Evolutionary conservation across 1,284 basidiomycete species (phyloP).

Genomic region (Mycosarcoma maydis): DNA sequence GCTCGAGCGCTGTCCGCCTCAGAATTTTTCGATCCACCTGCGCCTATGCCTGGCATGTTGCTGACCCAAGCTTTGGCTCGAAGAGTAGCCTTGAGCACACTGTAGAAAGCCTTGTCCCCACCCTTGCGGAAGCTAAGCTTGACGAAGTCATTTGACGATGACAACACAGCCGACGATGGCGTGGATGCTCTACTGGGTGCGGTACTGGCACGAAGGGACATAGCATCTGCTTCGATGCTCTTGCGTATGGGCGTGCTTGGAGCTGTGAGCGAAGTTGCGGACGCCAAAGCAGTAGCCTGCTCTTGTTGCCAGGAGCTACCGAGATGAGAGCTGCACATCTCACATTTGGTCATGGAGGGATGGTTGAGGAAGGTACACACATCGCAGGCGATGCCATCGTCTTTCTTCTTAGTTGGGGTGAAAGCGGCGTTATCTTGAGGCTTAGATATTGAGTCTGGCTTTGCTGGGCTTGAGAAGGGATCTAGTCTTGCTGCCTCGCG

Average conservation of each 20-base stretch:
- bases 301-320: conserved; percentile 48
- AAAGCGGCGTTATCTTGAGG: not conserved
- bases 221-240: conserved; percentile 35
- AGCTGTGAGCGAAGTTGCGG: conserved; percentile 14
- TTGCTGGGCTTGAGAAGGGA: conserved; percentile 14
- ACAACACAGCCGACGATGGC: conserved; percentile 72
- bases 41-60: not conserved
- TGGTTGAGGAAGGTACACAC: conserved; percentile 94
- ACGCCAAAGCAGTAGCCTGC: conserved; percentile 37
- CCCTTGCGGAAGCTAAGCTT: conserved; percentile 86
- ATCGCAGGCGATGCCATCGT: conserved; percentile 71
- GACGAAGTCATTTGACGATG: conserved; percentile 69
- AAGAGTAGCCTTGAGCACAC: conserved; percentile 79
- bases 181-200: conserved; percentile 66
- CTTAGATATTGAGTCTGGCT: conserved; percentile 10
- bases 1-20: conserved; percentile 7
- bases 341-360: conserved; percentile 78
- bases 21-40: not conserved
- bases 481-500: conserved; percentile 6
- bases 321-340: conserved; percentile 84
- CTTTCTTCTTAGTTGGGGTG: not conserved
- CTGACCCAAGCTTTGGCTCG: conserved; percentile 78
- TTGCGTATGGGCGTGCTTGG: conserved; percentile 29
- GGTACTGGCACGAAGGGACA: conserved; percentile 26
- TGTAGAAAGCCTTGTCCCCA: conserved; percentile 86